Percentiles rank a stretch among this genome's conserved stretches.
These are phyloP conservation scores for Apiotrichum akiyoshidainum DNA, from an alignment of 1,284 basidiomycete species.

Conservation along the genomic window DNA sequence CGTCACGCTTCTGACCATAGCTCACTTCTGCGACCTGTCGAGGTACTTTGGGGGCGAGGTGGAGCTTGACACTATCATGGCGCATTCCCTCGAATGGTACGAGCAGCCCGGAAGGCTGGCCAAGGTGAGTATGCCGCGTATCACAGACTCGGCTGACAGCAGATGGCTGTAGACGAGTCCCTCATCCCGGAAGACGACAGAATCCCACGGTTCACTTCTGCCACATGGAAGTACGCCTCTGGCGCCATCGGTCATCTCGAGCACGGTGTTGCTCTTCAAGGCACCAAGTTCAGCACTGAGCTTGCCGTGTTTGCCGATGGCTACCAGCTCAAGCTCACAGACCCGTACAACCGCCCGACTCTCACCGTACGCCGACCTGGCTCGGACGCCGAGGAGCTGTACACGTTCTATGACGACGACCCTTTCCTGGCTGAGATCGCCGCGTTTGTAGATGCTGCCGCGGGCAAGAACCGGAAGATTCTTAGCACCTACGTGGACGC, in stretches of 20 bases:
- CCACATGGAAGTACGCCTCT: conserved; percentile 71
- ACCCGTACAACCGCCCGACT: conserved; percentile 70
- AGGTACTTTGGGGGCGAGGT: conserved; percentile 98
- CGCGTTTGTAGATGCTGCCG: conserved; percentile 75
- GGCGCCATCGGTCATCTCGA: conserved; percentile 87
- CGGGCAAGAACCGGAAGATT: conserved; percentile 52
- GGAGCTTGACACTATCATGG: conserved; percentile 75
- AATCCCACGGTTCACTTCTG: conserved; percentile 51
- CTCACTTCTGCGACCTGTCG: conserved; percentile 67
- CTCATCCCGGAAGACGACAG: conserved; percentile 49
- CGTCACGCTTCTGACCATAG: too few species aligned
- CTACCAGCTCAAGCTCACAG: conserved; percentile 64
- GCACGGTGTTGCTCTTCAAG: conserved; percentile 83
- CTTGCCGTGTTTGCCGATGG: conserved; percentile 85
- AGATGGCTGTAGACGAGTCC: conserved; percentile 49
- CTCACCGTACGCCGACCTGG: conserved; percentile 80
- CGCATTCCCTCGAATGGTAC: conserved; percentile 86
- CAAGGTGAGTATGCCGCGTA: conserved; percentile 57
- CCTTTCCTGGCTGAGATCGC: conserved; percentile 89
- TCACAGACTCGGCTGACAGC: too few species aligned
- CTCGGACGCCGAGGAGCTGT: conserved; percentile 74
- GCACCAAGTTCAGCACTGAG: conserved; percentile 86
- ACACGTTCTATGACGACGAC: conserved; percentile 74
- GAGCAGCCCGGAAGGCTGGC: conserved; percentile 82
- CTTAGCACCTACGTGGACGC: conserved; percentile 63